A percentile compares a stretch with the other conserved stretches of the same genome.
These are phyloP conservation scores for Metschnikowia borealis DNA, from an alignment of 805 yeast genomes.

Conservation along the genomic window DNA sequence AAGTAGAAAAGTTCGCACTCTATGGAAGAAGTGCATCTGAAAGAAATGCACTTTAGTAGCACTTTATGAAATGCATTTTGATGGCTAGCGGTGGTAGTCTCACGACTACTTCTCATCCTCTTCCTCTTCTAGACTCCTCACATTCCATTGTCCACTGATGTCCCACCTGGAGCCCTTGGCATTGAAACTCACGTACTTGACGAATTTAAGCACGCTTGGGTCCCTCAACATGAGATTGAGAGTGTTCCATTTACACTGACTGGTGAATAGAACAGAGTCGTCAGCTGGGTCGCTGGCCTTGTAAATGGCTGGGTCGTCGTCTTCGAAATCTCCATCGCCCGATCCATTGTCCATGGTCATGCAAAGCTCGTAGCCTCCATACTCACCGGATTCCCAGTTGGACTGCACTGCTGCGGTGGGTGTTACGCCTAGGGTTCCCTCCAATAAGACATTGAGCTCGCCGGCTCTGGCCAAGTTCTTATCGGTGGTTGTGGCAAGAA, in stretches of 20 bases:
- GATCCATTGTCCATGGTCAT: constrained; percentile 60
- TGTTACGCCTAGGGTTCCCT: constrained; percentile 78
- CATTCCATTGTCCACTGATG: constrained; percentile 73
- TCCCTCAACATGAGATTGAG: constrained; percentile 77
- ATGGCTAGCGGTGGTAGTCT: no score
- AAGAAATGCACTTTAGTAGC: no score
- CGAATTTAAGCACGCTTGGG: constrained; percentile 80
- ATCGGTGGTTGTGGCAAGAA: constrained; percentile 71
- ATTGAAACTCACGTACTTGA: constrained; percentile 82
- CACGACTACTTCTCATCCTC: constrained; percentile 15
- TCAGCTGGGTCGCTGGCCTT: constrained; percentile 49
- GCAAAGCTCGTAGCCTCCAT: constrained; percentile 92
- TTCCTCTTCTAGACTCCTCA: constrained; percentile 45
- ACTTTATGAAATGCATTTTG: no score
- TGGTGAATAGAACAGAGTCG: constrained; percentile 73
- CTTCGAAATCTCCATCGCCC: constrained; percentile 43
- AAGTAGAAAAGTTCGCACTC: no score
- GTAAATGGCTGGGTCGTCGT: constrained; percentile 86
- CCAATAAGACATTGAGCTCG: constrained; percentile 49
- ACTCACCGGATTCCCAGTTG: constrained; percentile 86
- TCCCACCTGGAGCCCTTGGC: constrained; percentile 96
- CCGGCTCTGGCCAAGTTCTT: constrained; percentile 33
- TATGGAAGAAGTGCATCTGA: no score
- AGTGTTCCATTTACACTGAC: constrained; percentile 81
- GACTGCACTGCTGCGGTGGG: constrained; percentile 52